Conservation (phyloP, 192 early-diverging fungal genomes). For the Entrophospora sp. region DNA sequence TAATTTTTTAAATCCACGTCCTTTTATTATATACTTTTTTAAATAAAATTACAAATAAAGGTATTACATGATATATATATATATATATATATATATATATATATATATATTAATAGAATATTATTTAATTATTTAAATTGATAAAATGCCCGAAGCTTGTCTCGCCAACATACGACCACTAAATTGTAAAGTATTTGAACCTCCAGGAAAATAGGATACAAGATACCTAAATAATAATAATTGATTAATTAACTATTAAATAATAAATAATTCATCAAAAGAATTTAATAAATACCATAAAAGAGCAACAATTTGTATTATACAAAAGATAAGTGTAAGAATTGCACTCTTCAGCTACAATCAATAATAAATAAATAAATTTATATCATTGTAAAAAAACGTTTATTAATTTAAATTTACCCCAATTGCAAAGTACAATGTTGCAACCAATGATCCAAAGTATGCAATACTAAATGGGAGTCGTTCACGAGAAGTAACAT, state of each 20-base stretch:
- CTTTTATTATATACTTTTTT: too few species aligned
- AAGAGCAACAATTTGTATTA: conserved; percentile 16
- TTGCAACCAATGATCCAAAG: conserved; percentile 72
- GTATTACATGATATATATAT: too few species aligned
- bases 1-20: too few species aligned
- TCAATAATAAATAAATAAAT: not conserved
- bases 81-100: too few species aligned
- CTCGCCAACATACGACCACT: conserved; percentile 3
- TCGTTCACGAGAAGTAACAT: conserved; percentile 70
- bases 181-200: not conserved
- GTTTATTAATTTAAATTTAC: conserved; percentile 27
- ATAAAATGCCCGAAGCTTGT: conserved; percentile 8
- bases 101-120: too few species aligned
- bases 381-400: not conserved
- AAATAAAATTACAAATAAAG: too few species aligned
- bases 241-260: not conserved
- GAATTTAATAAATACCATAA: conserved; percentile 7
- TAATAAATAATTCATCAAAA: not conserved
- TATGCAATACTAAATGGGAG: conserved; percentile 75
- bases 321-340: conserved; percentile 4
- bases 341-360: not conserved
- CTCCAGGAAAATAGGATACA: conserved; percentile 17
- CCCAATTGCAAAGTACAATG: conserved; percentile 74
- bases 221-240: conserved; percentile 14
- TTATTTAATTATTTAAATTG: too few species aligned